These are phyloP conservation scores for Annulohypoxylon moriforme DNA, from an alignment of 495 filamentous ascomycete genomes.

Conservation along the genomic window DNA sequence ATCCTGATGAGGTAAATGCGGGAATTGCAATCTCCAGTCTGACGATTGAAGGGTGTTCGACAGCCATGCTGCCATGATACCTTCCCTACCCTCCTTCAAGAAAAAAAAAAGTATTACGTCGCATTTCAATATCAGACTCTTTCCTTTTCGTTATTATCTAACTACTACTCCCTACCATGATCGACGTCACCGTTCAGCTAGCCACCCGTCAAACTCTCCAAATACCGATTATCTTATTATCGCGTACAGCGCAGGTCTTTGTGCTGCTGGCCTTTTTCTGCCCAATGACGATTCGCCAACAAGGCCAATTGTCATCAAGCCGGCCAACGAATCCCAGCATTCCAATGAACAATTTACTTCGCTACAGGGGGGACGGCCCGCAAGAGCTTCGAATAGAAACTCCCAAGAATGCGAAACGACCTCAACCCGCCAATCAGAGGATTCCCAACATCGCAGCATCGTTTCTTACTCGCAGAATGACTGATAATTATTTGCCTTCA, in stretches of 20 bases:
- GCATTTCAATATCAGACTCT: slow-evolving; percentile 19
- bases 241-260: slow-evolving; percentile 2
- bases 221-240: background rate
- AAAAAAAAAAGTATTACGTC: slow-evolving; percentile 3
- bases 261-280: slow-evolving; percentile 18
- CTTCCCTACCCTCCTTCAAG: slow-evolving; percentile 18
- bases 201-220: background rate
- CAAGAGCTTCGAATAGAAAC: slow-evolving; percentile 40
- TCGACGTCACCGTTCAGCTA: slow-evolving; percentile 13
- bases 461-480: slow-evolving; percentile 39
- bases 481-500: slow-evolving; percentile 39
- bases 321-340: slow-evolving; percentile 9
- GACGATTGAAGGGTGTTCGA: slow-evolving; percentile 7
- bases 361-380: slow-evolving; percentile 34
- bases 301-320: slow-evolving; percentile 23
- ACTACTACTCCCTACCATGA: background rate
- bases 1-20: slow-evolving; percentile 20
- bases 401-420: slow-evolving; percentile 34
- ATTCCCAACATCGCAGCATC: slow-evolving; percentile 34
- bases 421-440: slow-evolving; percentile 35
- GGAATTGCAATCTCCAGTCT: slow-evolving; percentile 24
- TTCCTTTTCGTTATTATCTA: background rate
- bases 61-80: background rate
- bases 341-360: slow-evolving; percentile 30
- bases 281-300: slow-evolving; percentile 36